phyloP scores from a whole-genome alignment of 495 filamentous ascomycete species.

The Terfezia boudieri region DNA sequence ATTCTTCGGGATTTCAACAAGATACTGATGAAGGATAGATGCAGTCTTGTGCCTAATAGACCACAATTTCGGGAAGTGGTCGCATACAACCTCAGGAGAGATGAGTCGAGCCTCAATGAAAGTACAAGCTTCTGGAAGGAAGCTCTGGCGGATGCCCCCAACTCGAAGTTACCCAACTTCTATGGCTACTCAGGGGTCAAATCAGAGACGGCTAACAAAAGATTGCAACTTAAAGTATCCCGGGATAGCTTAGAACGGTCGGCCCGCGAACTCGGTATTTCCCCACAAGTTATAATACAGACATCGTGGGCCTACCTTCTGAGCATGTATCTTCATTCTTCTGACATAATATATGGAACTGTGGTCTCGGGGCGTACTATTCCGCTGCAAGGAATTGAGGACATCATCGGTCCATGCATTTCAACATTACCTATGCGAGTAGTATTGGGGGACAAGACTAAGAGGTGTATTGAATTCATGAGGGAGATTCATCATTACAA shows the following conservation, averaged over 20 bases:
- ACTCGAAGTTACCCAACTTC: conserved; percentile 25
- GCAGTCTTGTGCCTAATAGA: conserved; percentile 12
- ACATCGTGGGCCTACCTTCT: conserved; percentile 45
- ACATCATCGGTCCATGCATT: conserved; percentile 51
- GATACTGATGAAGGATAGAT: conserved; percentile 17
- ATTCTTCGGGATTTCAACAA: conserved; percentile 38
- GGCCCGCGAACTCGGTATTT: conserved; percentile 15
- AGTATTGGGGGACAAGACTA: conserved; percentile 22
- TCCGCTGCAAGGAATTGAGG: conserved; percentile 40
- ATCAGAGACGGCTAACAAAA: conserved; percentile 3
- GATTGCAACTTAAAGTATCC: conserved; percentile 3
- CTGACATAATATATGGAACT: conserved; percentile 51
- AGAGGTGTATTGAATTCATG: conserved; percentile 34
- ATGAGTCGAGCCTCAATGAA: conserved; percentile 14
- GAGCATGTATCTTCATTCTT: conserved; percentile 32
- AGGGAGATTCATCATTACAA: conserved; percentile 35
- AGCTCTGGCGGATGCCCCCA: conserved; percentile 25
- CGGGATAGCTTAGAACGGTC: conserved; percentile 12
- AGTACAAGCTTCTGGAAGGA: conserved; percentile 34
- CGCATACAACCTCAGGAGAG: conserved; percentile 18
- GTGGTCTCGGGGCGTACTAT: conserved; percentile 55
- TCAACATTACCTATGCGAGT: conserved; percentile 43
- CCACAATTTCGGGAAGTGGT: conserved; percentile 32
- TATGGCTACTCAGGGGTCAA: conserved; percentile 12
- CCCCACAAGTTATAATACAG: conserved; percentile 46